Percentiles rank a stretch among this genome's conserved stretches.
Evolutionary conservation across 495 filamentous ascomycete species (phyloP).

Genomic region (Geoglossum glabrum): DNA sequence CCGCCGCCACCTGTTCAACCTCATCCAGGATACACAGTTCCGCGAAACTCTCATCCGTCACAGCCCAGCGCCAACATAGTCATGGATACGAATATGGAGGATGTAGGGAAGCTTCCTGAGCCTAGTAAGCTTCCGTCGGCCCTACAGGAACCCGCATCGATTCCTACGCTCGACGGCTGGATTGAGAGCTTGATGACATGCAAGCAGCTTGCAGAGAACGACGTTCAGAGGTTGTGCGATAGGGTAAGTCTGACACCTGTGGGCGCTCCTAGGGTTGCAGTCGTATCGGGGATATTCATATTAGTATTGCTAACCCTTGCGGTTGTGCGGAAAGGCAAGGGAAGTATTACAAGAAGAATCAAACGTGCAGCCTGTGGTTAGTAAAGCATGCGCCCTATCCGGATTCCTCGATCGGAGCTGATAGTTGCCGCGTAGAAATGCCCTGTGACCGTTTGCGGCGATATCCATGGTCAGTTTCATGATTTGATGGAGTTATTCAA

Average conservation of each 20-base stretch:
- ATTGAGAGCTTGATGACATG: constrained; percentile 96
- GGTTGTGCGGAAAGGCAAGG: constrained; percentile 41
- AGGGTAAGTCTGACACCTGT: constrained; percentile 43
- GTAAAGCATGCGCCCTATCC: constrained; percentile 17
- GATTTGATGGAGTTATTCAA: constrained; percentile 91
- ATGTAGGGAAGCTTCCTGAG: constrained; percentile 74
- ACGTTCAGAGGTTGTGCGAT: constrained; percentile 92
- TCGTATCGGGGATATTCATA: not conserved
- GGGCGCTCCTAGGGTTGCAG: constrained; percentile 1
- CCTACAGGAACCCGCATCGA: constrained; percentile 60
- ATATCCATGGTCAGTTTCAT: constrained; percentile 88
- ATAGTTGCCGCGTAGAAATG: constrained; percentile 46
- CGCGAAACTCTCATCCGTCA: not conserved
- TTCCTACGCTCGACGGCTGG: constrained; percentile 91
- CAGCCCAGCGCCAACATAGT: constrained; percentile 3
- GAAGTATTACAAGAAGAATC: constrained; percentile 95
- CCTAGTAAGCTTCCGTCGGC: constrained; percentile 53
- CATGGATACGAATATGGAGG: constrained; percentile 98
- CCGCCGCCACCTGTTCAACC: not conserved
- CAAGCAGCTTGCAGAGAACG: constrained; percentile 88
- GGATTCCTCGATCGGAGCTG: not conserved
- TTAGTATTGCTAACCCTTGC: constrained; percentile 11
- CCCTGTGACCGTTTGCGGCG: constrained; percentile 80
- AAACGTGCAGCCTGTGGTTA: constrained; percentile 96
- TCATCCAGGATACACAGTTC: not conserved